These are phyloP conservation scores for Hemileccinum rubropunctum DNA, from an alignment of 768 basidiomycete species.

Conservation along the genomic window DNA sequence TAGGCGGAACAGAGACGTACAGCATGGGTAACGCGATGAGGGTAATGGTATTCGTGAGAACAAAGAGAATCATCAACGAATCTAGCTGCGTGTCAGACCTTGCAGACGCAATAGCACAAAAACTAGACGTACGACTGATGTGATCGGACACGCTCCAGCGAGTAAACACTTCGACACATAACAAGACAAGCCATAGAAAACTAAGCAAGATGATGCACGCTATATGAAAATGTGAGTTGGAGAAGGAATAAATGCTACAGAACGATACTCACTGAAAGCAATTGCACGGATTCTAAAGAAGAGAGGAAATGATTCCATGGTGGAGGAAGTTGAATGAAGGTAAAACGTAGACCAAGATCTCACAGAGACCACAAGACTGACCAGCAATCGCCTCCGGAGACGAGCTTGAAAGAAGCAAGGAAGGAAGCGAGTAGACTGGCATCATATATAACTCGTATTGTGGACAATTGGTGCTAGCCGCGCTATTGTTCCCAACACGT, in stretches of 20 bases:
- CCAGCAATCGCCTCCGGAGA: slow-evolving; percentile 23
- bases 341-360: slow-evolving; percentile 8
- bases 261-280: slow-evolving; percentile 26
- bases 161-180: slow-evolving; percentile 44
- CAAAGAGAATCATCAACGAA: slow-evolving; percentile 44
- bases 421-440: background rate
- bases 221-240: slow-evolving; percentile 18
- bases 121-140: slow-evolving; percentile 41
- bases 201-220: slow-evolving; percentile 43
- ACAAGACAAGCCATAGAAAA: slow-evolving; percentile 47
- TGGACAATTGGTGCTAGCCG: slow-evolving; percentile 16
- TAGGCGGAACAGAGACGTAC: slow-evolving; percentile 30
- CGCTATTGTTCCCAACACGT: slow-evolving; percentile 18
- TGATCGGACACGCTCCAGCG: slow-evolving; percentile 45
- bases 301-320: slow-evolving; percentile 30
- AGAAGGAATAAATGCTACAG: background rate
- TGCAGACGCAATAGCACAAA: too few relatives aligned
- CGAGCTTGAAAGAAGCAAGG: slow-evolving; percentile 4
- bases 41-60: slow-evolving; percentile 40
- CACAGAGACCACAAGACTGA: slow-evolving; percentile 18
- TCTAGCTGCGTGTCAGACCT: slow-evolving; percentile 6
- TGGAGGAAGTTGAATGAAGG: background rate
- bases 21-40: slow-evolving; percentile 41
- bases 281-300: slow-evolving; percentile 31
- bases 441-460: slow-evolving; percentile 1